Conservation (phyloP, 2,329 filamentous ascomycete species). For the Fusarium sacchari region DNA sequence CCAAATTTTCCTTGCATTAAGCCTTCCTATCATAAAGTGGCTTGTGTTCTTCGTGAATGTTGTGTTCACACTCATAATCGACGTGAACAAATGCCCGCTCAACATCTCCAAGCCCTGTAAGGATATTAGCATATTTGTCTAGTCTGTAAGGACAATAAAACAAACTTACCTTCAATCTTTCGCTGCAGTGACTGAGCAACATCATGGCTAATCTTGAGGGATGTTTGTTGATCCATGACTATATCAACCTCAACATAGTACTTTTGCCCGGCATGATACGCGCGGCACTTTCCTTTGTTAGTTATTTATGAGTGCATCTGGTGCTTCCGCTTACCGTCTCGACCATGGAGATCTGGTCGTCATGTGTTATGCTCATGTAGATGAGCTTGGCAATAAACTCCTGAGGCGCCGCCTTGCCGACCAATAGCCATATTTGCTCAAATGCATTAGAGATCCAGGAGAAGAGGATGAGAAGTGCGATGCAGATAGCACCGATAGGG, state of each 20-base stretch:
- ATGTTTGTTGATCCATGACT: neutral
- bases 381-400: neutral
- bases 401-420: neutral
- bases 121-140: neutral
- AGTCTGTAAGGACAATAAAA: neutral
- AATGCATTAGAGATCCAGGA: neutral
- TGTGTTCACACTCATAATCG: neutral
- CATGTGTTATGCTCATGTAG: neutral
- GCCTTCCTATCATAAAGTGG: neutral
- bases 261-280: neutral
- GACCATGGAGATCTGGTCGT: neutral
- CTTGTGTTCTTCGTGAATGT: neutral
- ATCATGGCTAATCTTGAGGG: constrained; percentile 1
- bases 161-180: neutral
- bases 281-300: neutral
- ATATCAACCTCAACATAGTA: neutral
- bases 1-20: neutral
- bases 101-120: neutral
- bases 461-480: neutral
- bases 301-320: rapidly evolving
- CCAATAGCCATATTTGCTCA: neutral
- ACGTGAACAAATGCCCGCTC: neutral
- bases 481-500: neutral
- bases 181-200: neutral
- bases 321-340: neutral